Base-by-base conservation (phyloP, 139 green algal species). In the Deuterostichococcus epilithicus region DNA sequence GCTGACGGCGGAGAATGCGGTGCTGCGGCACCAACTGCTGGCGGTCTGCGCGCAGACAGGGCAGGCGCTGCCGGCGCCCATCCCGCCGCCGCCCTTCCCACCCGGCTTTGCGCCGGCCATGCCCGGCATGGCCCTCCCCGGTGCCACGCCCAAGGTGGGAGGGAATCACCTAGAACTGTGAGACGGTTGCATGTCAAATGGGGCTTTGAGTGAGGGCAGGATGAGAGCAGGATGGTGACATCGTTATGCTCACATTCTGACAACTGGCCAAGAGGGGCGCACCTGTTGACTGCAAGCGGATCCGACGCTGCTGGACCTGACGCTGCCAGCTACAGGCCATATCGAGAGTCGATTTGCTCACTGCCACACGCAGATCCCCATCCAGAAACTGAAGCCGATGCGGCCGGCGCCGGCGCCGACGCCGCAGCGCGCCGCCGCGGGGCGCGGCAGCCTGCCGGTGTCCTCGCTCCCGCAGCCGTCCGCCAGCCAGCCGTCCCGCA, bases 1-100 rank as follows among this genome's bases (percentile, higher is more conserved):
- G 20, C 72, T 93, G n/a, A 86, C 82, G 26, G 84, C 86, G 28
- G 89, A 93, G 73, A 93, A 92, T 68, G 70, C 79, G 30, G 39
- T 60, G 22, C 84, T 96, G 35, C 77, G 87, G 34, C 77, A 85
- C 68, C 81, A 89, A 37, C 80, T 92, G 60, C 79, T 68, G 20
- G 26, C 59, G 30, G 74, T 81, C 25, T 86, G 84, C 75, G 47
- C 78, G 42, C 30, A 45, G 37, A 47, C 79, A 3, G 70, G 68
- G 20, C 34, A 45, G 30, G 25, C 45, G 33, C 47, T 69, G 36
- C 47, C 75, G 34, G 42, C 35, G 67, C 30, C 67, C 45, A 18
- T 44, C 45, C 69, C 32, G 33, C 23, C 30, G 66, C 23, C 18
- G 15, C 8, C 35, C 77, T 25, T 32, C 18, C 38, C 58, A 34